These are phyloP conservation scores for Herpetomonas muscarum DNA, from an alignment of 208 protist genomes.

Conservation along the genomic window DNA sequence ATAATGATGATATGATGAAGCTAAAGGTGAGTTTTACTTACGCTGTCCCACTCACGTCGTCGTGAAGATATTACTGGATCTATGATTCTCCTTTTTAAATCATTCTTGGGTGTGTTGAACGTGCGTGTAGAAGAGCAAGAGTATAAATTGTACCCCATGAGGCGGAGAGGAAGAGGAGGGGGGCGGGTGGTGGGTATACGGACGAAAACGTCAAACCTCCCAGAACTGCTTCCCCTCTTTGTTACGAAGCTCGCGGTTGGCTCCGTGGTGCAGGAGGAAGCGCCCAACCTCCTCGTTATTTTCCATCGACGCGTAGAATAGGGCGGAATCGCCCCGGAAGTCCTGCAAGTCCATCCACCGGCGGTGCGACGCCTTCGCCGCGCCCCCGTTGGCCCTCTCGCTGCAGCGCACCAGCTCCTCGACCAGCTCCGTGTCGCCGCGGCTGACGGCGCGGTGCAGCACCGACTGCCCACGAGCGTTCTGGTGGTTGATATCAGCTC, in stretches of 20 bases:
- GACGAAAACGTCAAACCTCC: slow-evolving; percentile 51
- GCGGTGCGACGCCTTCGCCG: slow-evolving; percentile 30
- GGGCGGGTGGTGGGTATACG: background rate
- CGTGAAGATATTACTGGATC: too few species aligned
- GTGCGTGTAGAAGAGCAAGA: too few species aligned
- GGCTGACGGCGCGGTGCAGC: slow-evolving; percentile 77
- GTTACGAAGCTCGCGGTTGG: slow-evolving; percentile 75
- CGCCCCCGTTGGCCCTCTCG: slow-evolving; percentile 32
- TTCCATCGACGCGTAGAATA: slow-evolving; percentile 90
- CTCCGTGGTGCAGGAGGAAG: slow-evolving; percentile 77
- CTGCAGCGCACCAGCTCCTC: slow-evolving; percentile 70
- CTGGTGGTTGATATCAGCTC: slow-evolving; percentile 55
- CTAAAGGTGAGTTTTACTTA: too few species aligned
- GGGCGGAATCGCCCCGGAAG: slow-evolving; percentile 71
- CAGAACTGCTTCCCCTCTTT: slow-evolving; percentile 88
- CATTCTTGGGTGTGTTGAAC: too few species aligned
- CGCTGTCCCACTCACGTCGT: too few species aligned
- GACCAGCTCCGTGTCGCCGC: slow-evolving; percentile 64
- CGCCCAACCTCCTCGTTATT: slow-evolving; percentile 88
- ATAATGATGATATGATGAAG: too few species aligned
- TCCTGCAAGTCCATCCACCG: slow-evolving; percentile 85
- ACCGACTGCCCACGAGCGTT: slow-evolving; percentile 72
- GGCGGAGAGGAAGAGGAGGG: background rate
- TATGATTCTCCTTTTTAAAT: too few species aligned
- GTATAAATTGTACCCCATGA: background rate